Conservation (phyloP, 2,329 filamentous ascomycete genomes). For the Tolypocladium sp. region DNA sequence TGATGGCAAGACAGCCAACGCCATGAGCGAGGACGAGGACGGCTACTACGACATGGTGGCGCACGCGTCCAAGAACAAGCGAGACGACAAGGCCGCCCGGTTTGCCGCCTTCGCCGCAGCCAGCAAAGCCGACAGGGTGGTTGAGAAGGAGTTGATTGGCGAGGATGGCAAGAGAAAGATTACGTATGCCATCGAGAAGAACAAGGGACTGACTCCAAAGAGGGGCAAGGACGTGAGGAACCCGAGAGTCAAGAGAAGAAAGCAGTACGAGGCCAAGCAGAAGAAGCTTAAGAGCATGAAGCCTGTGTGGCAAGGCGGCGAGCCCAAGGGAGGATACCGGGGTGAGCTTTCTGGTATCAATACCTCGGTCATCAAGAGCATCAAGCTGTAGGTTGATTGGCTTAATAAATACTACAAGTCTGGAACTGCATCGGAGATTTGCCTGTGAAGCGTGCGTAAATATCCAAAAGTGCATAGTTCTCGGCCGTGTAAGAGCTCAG, state of each 20-base stretch:
- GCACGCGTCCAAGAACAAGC: constrained; percentile 58
- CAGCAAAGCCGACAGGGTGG: constrained; percentile 52
- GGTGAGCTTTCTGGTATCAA: constrained; percentile 96
- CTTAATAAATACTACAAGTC: background rate
- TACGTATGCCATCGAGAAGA: constrained; percentile 91
- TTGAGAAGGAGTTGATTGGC: constrained; percentile 61
- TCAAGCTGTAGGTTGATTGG: constrained; percentile 59
- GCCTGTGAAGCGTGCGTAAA: background rate
- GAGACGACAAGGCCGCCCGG: constrained; percentile 58
- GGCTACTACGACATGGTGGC: constrained; percentile 90
- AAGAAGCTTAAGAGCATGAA: constrained; percentile 91
- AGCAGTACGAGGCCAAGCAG: constrained; percentile 92
- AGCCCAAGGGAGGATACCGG: constrained; percentile 76
- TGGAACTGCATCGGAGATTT: background rate
- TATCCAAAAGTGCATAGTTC: no score
- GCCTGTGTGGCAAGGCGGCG: constrained; percentile 75
- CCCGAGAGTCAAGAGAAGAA: constrained; percentile 94
- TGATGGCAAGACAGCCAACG: constrained; percentile 45
- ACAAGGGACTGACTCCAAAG: constrained; percentile 85
- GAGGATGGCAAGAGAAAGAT: constrained; percentile 87
- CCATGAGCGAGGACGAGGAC: constrained; percentile 50
- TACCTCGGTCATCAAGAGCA: constrained; percentile 82
- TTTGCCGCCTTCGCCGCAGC: constrained; percentile 50
- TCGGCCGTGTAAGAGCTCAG: no score
- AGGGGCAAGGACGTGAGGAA: constrained; percentile 93